Percentiles rank a stretch among this genome's conserved stretches.
Conservation (phyloP, 345 rosid species). For the Heritiera fomes region DNA sequence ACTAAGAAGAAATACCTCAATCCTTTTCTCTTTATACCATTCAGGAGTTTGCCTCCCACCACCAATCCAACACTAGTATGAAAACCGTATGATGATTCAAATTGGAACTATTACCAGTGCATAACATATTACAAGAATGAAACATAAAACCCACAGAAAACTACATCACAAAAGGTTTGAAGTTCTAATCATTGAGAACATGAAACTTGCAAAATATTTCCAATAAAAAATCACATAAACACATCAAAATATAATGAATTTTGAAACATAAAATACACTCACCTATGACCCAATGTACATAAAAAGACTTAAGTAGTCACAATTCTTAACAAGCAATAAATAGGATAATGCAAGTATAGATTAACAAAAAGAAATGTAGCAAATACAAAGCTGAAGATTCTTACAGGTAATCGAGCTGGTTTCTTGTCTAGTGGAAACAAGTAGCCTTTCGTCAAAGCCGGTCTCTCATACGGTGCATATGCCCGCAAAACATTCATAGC, state of each 20-base stretch:
- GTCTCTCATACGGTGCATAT: slow-evolving; percentile 92
- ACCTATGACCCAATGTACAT: not conserved
- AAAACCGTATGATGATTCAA: slow-evolving; percentile 60
- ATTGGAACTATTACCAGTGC: slow-evolving; percentile 11
- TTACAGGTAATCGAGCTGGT: slow-evolving; percentile 93
- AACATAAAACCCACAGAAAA: not conserved
- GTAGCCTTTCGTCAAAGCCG: slow-evolving; percentile 92
- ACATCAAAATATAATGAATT: not conserved
- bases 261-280: not conserved
- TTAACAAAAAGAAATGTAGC: not conserved
- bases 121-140: slow-evolving; percentile 14
- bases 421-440: slow-evolving; percentile 88
- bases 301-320: not conserved
- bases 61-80: slow-evolving; percentile 97
- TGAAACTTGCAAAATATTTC: slow-evolving; percentile 6
- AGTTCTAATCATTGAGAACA: not conserved
- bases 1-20: slow-evolving; percentile 57
- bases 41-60: slow-evolving; percentile 95
- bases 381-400: slow-evolving; percentile 19
- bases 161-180: not conserved
- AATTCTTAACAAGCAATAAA: not conserved
- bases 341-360: not conserved
- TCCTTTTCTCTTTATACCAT: slow-evolving; percentile 96
- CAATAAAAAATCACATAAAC: slow-evolving; percentile 3
- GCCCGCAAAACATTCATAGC: slow-evolving; percentile 47